These are phyloP conservation scores for Candida sp. DNA, from an alignment of 1,139 yeast genomes.

Conservation along the genomic window DNA sequence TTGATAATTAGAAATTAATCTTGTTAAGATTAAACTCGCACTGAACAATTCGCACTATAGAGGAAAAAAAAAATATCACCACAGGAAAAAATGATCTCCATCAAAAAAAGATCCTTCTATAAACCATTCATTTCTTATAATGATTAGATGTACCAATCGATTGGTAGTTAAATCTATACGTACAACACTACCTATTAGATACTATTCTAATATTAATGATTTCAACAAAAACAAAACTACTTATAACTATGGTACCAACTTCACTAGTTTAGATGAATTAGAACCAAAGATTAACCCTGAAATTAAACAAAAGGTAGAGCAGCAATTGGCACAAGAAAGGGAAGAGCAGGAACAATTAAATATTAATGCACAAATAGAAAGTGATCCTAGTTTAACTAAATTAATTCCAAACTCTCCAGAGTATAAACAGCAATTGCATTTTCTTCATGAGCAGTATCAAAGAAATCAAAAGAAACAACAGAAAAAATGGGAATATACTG, in stretches of 20 bases:
- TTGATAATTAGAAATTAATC: too few relatives aligned
- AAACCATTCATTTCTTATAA: too few relatives aligned
- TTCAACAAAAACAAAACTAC: slow-evolving; percentile 36
- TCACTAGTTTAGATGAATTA: slow-evolving; percentile 24
- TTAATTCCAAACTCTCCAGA: slow-evolving; percentile 35
- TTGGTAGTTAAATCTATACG: too few relatives aligned
- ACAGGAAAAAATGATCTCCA: too few relatives aligned
- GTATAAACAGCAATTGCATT: slow-evolving; percentile 29
- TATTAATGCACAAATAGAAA: slow-evolving; percentile 22
- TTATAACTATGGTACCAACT: slow-evolving; percentile 31
- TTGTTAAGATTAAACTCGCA: too few relatives aligned
- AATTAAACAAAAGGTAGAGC: slow-evolving; percentile 6
- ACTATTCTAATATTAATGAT: slow-evolving; percentile 27
- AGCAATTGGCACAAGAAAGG: slow-evolving; percentile 5
- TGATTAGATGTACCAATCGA: too few relatives aligned
- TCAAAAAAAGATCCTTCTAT: too few relatives aligned
- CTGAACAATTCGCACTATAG: too few relatives aligned
- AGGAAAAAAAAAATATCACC: too few relatives aligned
- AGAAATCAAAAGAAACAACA: slow-evolving; percentile 18
- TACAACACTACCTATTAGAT: too few relatives aligned
- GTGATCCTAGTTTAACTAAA: slow-evolving; percentile 31
- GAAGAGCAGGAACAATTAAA: slow-evolving; percentile 15
- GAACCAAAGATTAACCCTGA: slow-evolving; percentile 11
- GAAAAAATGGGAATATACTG: slow-evolving; percentile 24
- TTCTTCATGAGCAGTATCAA: slow-evolving; percentile 26